These are phyloP conservation scores for Harringtonia lauricola DNA, from an alignment of 2,329 filamentous ascomycete genomes.

Conservation along the genomic window DNA sequence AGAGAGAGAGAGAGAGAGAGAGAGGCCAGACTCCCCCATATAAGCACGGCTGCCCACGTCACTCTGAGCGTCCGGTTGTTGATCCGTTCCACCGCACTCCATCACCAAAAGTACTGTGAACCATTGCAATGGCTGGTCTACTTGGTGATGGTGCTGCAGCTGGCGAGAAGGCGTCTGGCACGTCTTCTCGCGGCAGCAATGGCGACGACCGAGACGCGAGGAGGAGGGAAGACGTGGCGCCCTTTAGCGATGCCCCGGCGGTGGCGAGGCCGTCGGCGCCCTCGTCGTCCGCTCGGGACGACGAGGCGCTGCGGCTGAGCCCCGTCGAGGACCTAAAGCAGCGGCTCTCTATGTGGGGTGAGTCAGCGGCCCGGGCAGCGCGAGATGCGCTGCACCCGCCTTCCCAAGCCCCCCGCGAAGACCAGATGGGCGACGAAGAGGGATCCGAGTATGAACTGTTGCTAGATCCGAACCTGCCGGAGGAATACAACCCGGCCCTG, in stretches of 20 bases:
- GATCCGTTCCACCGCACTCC: constrained; percentile 10
- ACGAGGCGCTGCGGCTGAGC: constrained; percentile 4
- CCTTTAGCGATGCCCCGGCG: too few relatives aligned
- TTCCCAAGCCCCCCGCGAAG: constrained; percentile 15
- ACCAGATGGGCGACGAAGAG: constrained; percentile 32
- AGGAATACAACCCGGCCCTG: constrained; percentile 25
- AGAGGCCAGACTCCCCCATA: constrained; percentile 4
- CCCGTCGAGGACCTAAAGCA: constrained; percentile 23
- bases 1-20: background rate
- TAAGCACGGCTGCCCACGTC: constrained; percentile 2
- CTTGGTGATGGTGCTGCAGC: constrained; percentile 15
- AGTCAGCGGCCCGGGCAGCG: constrained; percentile 20
- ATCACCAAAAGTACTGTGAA: background rate
- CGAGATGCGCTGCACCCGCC: constrained; percentile 14
- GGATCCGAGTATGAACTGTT: constrained; percentile 44
- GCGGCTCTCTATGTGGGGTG: constrained; percentile 29
- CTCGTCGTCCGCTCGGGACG: background rate
- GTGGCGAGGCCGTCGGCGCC: background rate
- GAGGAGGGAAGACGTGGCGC: background rate
- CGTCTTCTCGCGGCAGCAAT: constrained; percentile 12
- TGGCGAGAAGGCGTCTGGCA: constrained; percentile 20
- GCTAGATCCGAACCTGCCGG: constrained; percentile 40
- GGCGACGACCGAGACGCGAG: constrained; percentile 15
- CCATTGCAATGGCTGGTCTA: constrained; percentile 18
- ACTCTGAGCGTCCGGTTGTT: constrained; percentile 7